Percentiles rank a stretch among this genome's conserved stretches.
Conservation (phyloP, 345 rosid genomes). For the Linum trigynum region DNA sequence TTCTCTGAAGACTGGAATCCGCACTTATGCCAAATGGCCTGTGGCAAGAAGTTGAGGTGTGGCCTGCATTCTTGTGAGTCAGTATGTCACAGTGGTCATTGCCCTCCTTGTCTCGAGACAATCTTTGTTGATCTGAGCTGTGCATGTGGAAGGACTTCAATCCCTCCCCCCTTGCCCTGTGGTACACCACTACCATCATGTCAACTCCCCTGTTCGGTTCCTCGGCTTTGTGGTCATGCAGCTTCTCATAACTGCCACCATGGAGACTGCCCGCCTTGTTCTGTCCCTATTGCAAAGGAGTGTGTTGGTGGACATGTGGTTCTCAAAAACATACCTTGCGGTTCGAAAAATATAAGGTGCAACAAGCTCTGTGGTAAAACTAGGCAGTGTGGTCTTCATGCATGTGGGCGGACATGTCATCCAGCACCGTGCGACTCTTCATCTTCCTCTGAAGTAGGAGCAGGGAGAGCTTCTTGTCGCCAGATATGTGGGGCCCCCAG, state of each 20-base stretch:
- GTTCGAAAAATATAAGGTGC: slow-evolving; percentile 86
- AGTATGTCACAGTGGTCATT: slow-evolving; percentile 90
- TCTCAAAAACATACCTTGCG: slow-evolving; percentile 93
- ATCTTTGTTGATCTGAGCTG: slow-evolving; percentile 82
- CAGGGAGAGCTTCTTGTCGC: slow-evolving; percentile 59
- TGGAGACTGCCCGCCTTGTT: slow-evolving; percentile 96
- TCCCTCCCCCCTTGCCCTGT: slow-evolving; percentile 94
- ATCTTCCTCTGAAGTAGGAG: slow-evolving; percentile 30
- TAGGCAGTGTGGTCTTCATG: slow-evolving; percentile 91
- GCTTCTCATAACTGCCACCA: slow-evolving; percentile 93
- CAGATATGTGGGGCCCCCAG: slow-evolving; percentile 92
- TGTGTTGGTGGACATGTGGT: slow-evolving; percentile 92
- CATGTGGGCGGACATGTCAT: slow-evolving; percentile 83
- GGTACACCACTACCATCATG: slow-evolving; percentile 87
- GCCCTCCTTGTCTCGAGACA: slow-evolving; percentile 87
- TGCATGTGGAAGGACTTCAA: slow-evolving; percentile 84
- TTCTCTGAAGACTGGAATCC: slow-evolving; percentile 64
- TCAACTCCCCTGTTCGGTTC: slow-evolving; percentile 68
- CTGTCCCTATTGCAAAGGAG: slow-evolving; percentile 80
- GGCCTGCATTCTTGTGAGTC: slow-evolving; percentile 87
- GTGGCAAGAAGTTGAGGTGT: slow-evolving; percentile 88
- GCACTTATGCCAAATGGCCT: slow-evolving; percentile 75
- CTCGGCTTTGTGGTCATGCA: slow-evolving; percentile 81
- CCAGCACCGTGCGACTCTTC: slow-evolving; percentile 55
- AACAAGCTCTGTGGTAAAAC: slow-evolving; percentile 86